phyloP scores from a whole-genome alignment of 331 rosid genomes.

The Pyracantha coccinea region DNA sequence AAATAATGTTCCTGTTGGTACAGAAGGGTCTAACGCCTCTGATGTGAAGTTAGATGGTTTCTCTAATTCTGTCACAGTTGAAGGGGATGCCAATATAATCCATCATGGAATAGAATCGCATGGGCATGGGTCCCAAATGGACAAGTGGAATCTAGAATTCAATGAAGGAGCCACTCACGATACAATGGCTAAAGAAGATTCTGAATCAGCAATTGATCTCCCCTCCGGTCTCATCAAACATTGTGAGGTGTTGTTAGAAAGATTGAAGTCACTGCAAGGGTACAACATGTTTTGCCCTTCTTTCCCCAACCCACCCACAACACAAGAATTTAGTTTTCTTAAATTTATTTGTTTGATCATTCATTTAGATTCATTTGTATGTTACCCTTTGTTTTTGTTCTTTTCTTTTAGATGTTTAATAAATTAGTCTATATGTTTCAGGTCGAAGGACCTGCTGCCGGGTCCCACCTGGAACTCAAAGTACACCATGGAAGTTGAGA shows the following conservation, averaged over 20 bases:
- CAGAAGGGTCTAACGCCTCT: slow-evolving; percentile 25
- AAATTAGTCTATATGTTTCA: slow-evolving; percentile 22
- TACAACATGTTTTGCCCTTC: slow-evolving; percentile 2
- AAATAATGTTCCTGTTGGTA: slow-evolving; percentile 22
- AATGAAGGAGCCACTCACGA: slow-evolving; percentile 12
- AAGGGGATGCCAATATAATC: slow-evolving; percentile 13
- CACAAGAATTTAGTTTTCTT: neutral
- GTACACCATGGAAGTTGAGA: slow-evolving; percentile 65
- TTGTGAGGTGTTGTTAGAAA: slow-evolving; percentile 57
- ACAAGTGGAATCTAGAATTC: slow-evolving; percentile 30
- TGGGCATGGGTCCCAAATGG: slow-evolving; percentile 36
- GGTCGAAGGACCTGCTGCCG: slow-evolving; percentile 41
- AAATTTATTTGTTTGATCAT: neutral
- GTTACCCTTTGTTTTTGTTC: neutral
- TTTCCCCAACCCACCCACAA: neutral
- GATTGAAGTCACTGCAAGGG: slow-evolving; percentile 55
- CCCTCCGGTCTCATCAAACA: slow-evolving; percentile 48
- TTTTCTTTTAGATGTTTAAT: neutral
- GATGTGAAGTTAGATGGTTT: slow-evolving; percentile 19
- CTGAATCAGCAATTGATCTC: slow-evolving; percentile 28
- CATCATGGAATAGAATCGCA: slow-evolving; percentile 21
- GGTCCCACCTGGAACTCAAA: slow-evolving; percentile 35
- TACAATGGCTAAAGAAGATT: slow-evolving; percentile 24
- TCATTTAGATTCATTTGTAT: neutral
- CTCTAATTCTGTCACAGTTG: slow-evolving; percentile 26